Percentiles rank a stretch among this genome's conserved stretches.
Conservation (phyloP, 2,329 filamentous ascomycete genomes). For the Talaromyces sp. region DNA sequence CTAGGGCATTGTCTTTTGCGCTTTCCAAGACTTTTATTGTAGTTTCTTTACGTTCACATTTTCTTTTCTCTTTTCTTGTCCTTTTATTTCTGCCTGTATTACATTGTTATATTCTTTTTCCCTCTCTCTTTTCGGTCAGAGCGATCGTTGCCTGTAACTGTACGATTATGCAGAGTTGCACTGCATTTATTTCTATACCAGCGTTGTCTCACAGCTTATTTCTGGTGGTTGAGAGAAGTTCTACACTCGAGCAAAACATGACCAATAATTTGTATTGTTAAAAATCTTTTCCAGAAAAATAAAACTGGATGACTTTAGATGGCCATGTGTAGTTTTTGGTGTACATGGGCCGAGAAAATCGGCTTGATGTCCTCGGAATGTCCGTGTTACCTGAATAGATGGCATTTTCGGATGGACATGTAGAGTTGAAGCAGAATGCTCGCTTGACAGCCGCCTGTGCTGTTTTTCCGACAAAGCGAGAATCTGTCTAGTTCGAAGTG, state of each 20-base stretch:
- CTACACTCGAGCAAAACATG: neutral
- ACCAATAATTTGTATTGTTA: neutral
- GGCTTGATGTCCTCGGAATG: neutral
- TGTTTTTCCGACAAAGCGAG: neutral
- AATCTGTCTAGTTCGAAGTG: neutral
- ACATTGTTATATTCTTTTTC: constrained; percentile 8
- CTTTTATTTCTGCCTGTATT: constrained; percentile 13
- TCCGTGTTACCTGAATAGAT: neutral
- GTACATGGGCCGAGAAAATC: neutral
- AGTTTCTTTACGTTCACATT: constrained; percentile 4
- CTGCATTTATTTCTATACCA: constrained; percentile 1
- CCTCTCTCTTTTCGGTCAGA: constrained; percentile 10
- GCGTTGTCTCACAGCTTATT: neutral
- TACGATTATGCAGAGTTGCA: constrained; percentile 11
- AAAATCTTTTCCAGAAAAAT: neutral
- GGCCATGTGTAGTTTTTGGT: neutral
- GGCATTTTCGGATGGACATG: neutral
- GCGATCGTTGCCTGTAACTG: constrained; percentile 13
- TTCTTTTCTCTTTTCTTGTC: neutral
- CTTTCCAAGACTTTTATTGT: constrained; percentile 10
- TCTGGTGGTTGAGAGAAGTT: neutral
- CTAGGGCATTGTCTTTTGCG: constrained; percentile 5
- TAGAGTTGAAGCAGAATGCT: neutral
- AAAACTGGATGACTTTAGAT: neutral
- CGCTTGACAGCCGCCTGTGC: neutral